Evolutionary conservation across 306 rosid species (phyloP).

Genomic region (Casuarina glauca): DNA sequence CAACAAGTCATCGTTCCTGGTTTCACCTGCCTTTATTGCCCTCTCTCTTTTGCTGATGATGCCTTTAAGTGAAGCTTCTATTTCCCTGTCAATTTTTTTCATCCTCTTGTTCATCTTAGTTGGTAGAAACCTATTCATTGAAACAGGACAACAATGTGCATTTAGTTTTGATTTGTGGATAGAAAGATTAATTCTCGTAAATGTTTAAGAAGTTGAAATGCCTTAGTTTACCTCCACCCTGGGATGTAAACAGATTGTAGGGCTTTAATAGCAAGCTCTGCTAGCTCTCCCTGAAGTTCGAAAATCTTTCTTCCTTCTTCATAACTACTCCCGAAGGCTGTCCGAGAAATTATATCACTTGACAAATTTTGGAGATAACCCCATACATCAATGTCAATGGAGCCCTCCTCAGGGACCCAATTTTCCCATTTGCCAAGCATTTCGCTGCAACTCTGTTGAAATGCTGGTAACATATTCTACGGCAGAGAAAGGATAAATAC

Average conservation of each 20-base stretch:
- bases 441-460: constrained; percentile 24
- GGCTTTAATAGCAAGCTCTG: not conserved
- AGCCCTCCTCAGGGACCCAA: not conserved
- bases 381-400: constrained; percentile 37
- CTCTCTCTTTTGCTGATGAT: no score
- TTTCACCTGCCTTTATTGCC: no score
- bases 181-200: no score
- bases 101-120: no score
- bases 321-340: constrained; percentile 9
- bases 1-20: no score
- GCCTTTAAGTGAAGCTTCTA: no score
- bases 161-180: no score
- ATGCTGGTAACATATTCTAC: constrained; percentile 22
- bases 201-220: not conserved
- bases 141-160: no score
- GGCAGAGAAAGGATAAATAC: no score
- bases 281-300: not conserved
- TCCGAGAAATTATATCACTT: not conserved
- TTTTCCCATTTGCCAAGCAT: constrained; percentile 40
- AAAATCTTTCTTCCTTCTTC: not conserved
- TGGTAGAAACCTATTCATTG: no score
- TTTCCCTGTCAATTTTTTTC: no score
- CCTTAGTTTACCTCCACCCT: constrained; percentile 39
- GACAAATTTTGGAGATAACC: constrained; percentile 26
- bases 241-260: constrained; percentile 34